phyloP scores from a whole-genome alignment of 2,329 filamentous ascomycete genomes.

The Fusarium sp. region DNA sequence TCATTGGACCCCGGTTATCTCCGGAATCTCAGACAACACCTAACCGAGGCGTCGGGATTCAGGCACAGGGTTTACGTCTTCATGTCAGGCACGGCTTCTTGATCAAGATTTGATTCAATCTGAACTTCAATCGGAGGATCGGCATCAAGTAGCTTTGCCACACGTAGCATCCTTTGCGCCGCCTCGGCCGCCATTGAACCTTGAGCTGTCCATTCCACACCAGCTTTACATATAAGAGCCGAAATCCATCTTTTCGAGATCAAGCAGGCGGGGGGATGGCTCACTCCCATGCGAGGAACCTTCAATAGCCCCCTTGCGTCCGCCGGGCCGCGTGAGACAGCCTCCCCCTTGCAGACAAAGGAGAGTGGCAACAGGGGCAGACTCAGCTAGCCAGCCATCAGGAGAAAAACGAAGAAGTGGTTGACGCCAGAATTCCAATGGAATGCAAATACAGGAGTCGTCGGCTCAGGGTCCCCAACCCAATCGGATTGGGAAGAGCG shows the following conservation, averaged over 20 bases:
- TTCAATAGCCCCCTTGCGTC: not conserved
- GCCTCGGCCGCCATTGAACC: not conserved
- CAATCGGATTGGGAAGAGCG: slow-evolving; percentile 6
- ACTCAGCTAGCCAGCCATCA: not conserved
- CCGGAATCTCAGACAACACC: not conserved
- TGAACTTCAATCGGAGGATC: not conserved
- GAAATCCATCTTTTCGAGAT: not conserved
- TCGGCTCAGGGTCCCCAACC: not conserved
- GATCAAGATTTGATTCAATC: not conserved
- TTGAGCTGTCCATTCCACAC: not conserved
- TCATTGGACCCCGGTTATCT: not conserved
- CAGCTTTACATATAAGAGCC: not conserved
- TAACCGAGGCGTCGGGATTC: not conserved
- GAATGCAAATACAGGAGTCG: slow-evolving; percentile 1
- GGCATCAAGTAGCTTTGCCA: not conserved
- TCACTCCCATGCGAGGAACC: not conserved
- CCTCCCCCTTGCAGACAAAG: not conserved
- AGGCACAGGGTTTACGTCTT: slow-evolving; percentile 4
- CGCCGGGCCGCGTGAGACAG: slow-evolving; percentile 8
- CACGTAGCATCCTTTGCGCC: not conserved
- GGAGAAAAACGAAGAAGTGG: not conserved
- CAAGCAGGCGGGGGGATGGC: not conserved
- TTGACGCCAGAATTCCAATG: slow-evolving; percentile 16
- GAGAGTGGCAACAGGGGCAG: not conserved
- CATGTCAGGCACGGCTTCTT: not conserved